A percentile compares a stretch with the other conserved stretches of the same genome.
Conservation (phyloP, 768 basidiomycete genomes). For the Suillus bovinus region DNA sequence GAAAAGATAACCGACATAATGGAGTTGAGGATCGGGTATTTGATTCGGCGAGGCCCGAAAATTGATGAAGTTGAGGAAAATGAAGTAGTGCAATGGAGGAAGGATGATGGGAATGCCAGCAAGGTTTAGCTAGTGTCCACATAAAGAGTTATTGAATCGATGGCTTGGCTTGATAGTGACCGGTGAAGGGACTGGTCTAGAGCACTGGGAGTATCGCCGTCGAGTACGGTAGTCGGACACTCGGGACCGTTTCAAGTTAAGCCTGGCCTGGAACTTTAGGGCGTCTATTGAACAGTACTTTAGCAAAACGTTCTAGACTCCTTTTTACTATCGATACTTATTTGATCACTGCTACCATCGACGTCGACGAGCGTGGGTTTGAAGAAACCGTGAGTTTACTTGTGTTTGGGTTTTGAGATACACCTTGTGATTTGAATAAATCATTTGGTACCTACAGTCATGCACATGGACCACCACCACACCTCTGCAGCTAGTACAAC, state of each 20-base stretch:
- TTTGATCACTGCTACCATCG: neutral
- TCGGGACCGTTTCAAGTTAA: neutral
- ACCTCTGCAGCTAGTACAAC: neutral
- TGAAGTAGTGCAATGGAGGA: neutral
- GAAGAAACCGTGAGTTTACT: constrained; percentile 21
- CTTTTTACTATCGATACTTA: neutral
- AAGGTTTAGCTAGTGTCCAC: neutral
- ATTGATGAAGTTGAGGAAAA: neutral
- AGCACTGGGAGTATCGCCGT: neutral
- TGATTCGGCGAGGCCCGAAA: neutral
- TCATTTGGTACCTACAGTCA: constrained; percentile 2
- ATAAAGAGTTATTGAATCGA: neutral
- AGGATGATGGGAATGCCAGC: neutral
- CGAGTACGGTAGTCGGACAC: neutral
- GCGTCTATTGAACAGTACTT: constrained; percentile 4
- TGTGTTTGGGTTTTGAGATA: constrained; percentile 23
- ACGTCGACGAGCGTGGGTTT: neutral
- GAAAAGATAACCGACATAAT: neutral
- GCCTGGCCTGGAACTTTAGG: neutral
- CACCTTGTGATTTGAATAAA: constrained; percentile 22
- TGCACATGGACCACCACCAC: constrained; percentile 9
- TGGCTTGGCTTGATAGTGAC: neutral
- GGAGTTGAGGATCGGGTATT: neutral
- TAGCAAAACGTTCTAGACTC: constrained; percentile 4
- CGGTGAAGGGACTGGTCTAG: neutral